phyloP scores from a whole-genome alignment of 768 basidiomycete genomes.

The Phanerochaete sordida region DNA sequence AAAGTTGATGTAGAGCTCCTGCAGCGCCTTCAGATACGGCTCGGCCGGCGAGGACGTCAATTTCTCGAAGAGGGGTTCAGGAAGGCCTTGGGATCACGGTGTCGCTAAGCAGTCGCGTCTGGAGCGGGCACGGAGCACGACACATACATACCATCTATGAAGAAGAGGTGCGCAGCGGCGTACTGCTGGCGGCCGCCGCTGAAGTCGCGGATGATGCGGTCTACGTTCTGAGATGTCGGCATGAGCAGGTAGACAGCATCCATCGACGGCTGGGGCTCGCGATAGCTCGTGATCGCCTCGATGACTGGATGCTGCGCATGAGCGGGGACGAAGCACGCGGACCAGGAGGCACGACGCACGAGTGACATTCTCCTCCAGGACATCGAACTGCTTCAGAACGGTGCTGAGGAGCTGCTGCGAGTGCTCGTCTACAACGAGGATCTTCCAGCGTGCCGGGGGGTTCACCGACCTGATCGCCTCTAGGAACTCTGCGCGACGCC shows the following conservation, averaged over 20 bases:
- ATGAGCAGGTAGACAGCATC: constrained; percentile 94
- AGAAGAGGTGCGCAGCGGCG: constrained; percentile 85
- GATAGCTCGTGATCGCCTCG: constrained; percentile 80
- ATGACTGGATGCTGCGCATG: constrained; percentile 57
- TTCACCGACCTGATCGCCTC: constrained; percentile 85
- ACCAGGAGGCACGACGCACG: constrained; percentile 46
- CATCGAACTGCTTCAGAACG: constrained; percentile 90
- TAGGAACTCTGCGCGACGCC: constrained; percentile 61
- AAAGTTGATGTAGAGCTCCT: constrained; percentile 91
- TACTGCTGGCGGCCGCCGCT: constrained; percentile 62
- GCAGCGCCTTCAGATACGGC: constrained; percentile 69
- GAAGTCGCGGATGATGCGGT: constrained; percentile 88
- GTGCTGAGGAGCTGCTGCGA: constrained; percentile 80
- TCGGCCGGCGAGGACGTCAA: constrained; percentile 75
- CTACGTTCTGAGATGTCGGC: constrained; percentile 92
- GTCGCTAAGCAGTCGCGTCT: constrained; percentile 2
- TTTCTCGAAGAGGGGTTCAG: constrained; percentile 73
- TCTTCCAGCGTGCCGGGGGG: constrained; percentile 92
- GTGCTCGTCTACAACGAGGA: constrained; percentile 93
- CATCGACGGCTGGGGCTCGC: constrained; percentile 79
- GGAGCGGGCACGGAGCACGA: neutral
- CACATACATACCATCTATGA: constrained; percentile 71
- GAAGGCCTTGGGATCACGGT: constrained; percentile 50
- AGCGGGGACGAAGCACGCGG: neutral
- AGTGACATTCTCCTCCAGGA: constrained; percentile 94